A percentile compares a stretch with the other conserved stretches of the same genome.
Evolutionary conservation across 345 rosid species (phyloP).

Genomic region (Carallia pectinifolia): DNA sequence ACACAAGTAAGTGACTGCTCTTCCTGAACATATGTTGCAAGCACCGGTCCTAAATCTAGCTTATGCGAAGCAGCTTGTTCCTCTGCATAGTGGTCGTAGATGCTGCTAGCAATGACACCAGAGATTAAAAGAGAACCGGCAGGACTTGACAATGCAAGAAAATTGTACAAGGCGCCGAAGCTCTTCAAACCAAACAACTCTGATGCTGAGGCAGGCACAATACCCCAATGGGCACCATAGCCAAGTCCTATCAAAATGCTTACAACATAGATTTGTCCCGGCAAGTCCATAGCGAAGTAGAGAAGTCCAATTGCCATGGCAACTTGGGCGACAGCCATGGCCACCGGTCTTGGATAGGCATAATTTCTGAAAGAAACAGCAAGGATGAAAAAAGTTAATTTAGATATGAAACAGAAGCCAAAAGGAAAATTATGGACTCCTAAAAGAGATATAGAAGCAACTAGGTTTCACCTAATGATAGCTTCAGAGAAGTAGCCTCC

Average conservation of each 20-base stretch:
- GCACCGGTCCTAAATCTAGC: constrained; percentile 1
- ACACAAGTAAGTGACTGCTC: constrained; percentile 44
- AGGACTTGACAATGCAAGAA: constrained; percentile 50
- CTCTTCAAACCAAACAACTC: constrained; percentile 72
- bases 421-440: not conserved
- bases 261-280: constrained; percentile 57
- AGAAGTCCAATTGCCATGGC: constrained; percentile 60
- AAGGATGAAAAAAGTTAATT: not conserved
- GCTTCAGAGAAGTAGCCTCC: constrained; percentile 96
- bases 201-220: constrained; percentile 10
- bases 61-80: constrained; percentile 40
- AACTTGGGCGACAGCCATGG: constrained; percentile 57
- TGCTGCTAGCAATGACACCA: constrained; percentile 62
- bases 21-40: constrained; percentile 6
- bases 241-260: constrained; percentile 23
- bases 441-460: not conserved
- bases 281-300: constrained; percentile 60
- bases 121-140: constrained; percentile 71
- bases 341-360: constrained; percentile 55
- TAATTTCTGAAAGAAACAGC: constrained; percentile 36
- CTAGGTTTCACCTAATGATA: constrained; percentile 56
- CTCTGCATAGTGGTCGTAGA: constrained; percentile 66
- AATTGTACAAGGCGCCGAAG: constrained; percentile 69
- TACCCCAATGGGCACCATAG: not conserved
- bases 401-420: not conserved